Percentiles rank a stretch among this genome's conserved stretches.
Evolutionary conservation across 164 flowering plant species (phyloP).

Genomic region (Magnolia changhungtana): DNA sequence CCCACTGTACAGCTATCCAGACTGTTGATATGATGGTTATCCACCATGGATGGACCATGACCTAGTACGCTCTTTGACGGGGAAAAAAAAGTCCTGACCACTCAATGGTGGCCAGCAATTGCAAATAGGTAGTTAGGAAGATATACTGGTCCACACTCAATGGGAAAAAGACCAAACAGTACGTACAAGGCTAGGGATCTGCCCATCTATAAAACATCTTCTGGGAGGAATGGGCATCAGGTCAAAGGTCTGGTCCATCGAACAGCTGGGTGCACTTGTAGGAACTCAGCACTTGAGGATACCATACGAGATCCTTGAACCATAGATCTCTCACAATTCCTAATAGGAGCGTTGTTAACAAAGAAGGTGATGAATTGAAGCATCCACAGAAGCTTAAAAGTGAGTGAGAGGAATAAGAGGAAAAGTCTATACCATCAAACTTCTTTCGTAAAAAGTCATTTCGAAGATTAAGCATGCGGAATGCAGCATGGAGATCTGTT

Average conservation of each 20-base stretch:
- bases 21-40: too few species aligned
- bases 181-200: too few species aligned
- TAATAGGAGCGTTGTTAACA: neutral
- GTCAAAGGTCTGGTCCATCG: neutral
- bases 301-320: neutral
- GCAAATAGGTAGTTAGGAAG: too few species aligned
- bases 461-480: slow-evolving; percentile 93
- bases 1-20: too few species aligned
- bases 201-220: too few species aligned
- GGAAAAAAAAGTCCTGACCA: too few species aligned
- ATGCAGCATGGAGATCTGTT: slow-evolving; percentile 91
- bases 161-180: too few species aligned
- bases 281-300: neutral
- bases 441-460: slow-evolving; percentile 93
- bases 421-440: slow-evolving; percentile 62
- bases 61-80: too few species aligned
- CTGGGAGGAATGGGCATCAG: neutral
- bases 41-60: too few species aligned
- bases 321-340: neutral
- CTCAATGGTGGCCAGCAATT: too few species aligned
- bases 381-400: neutral
- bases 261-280: neutral
- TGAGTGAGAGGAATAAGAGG: neutral
- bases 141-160: too few species aligned
- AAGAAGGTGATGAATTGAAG: neutral